phyloP scores from a whole-genome alignment of 129 eudicot genomes.

The carrot (Daucus carota) region DH1_v3.0 NC_030389.2:35897001-35897500 shows the following conservation, averaged over 20 bases:
- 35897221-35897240: neutral
- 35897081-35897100: constrained; percentile 26
- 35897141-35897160: constrained; percentile 30
- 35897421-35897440: constrained; percentile 33
- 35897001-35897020: constrained; percentile 69
- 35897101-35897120: constrained; percentile 16
- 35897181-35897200: constrained; percentile 25
- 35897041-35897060: constrained; percentile 56
- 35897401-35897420: constrained; percentile 39
- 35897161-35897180: constrained; percentile 14
- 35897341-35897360: constrained; percentile 12
- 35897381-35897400: constrained; percentile 27
- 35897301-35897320: neutral
- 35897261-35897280: neutral
- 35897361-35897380: neutral
- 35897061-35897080: constrained; percentile 68
- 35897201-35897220: neutral
- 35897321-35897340: constrained; percentile 13
- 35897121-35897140: constrained; percentile 30
- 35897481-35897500: constrained; percentile 34
- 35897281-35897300: neutral
- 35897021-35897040: constrained; percentile 53
- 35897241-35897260: neutral
- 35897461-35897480: constrained; percentile 29
- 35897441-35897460: constrained; percentile 18